Evolutionary conservation across 495 filamentous ascomycete species (phyloP).

Genomic region (Neurospora sp.): DNA sequence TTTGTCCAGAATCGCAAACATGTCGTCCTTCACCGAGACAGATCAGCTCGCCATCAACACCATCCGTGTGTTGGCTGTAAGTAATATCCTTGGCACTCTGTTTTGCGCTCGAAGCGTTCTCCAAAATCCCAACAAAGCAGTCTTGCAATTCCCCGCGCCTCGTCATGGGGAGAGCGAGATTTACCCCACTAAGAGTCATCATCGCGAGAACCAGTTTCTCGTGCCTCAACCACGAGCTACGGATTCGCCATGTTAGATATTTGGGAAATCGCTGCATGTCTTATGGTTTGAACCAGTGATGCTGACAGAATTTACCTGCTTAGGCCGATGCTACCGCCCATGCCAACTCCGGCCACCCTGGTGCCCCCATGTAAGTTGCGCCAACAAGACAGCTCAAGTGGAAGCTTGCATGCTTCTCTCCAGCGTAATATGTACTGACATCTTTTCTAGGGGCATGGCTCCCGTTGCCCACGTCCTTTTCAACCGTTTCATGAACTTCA

Average conservation of each 20-base stretch:
- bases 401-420: not conserved
- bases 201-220: conserved; percentile 2
- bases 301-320: conserved; percentile 18
- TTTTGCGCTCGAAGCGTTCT: conserved; percentile 6
- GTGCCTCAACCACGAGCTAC: not conserved
- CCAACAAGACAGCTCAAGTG: not conserved
- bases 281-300: not conserved
- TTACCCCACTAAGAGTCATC: conserved; percentile 1
- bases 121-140: conserved; percentile 37
- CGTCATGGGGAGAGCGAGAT: conserved; percentile 3
- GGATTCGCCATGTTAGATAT: not conserved
- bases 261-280: not conserved
- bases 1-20: conserved; percentile 45
- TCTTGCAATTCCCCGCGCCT: conserved; percentile 7
- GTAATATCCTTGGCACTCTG: conserved; percentile 21
- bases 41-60: conserved; percentile 94
- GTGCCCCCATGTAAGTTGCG: conserved; percentile 72
- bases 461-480: conserved; percentile 95
- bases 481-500: conserved; percentile 99
- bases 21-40: conserved; percentile 69
- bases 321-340: conserved; percentile 95
- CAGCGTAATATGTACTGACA: conserved; percentile 14
- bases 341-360: conserved; percentile 96
- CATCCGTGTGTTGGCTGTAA: conserved; percentile 89
- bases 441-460: conserved; percentile 67